Base-by-base conservation (phyloP, 441 rosid genomes). In the Corymbia calophylla region DNA sequence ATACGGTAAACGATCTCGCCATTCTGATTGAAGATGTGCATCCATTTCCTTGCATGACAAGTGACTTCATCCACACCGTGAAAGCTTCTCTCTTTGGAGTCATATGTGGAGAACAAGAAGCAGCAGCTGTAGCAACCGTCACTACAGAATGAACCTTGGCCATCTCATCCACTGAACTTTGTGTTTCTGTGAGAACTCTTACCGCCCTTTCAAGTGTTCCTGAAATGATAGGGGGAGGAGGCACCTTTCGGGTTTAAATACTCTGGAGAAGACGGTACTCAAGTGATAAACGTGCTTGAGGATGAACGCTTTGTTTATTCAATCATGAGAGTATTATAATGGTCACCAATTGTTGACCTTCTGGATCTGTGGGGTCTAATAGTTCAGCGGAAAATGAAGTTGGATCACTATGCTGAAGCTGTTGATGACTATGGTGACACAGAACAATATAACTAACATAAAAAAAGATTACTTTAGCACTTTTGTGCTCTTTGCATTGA, bases 61-160 rank as follows among this genome's bases (percentile, higher is more conserved):
- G 92, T 32, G 99, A 97, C 91, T 96, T 96, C 98, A 97, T 96
- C 99, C 99, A 96, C 89, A 97, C 88, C 47, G 99, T 97, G 91
- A 93, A 97, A 32, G 91, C 93, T 92, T 95, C 95, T 88, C 91
- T 92, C 86, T 92, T 91, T 88, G 94, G 85, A 90, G 92, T 91
- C 90, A 89, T 88, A 62, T 88, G 89, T 87, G 93, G 88, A 53
- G 90, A 89, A 80, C 88, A 91, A 87, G 92, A 70, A 44, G 31
- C 53, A 39, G 35, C 68, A 56, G 66, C 53, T 23, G 68, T 14
- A 44, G 31, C 49, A 55, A 49, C 21, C 21, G 90, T 39, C 49
- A 54, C 49, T 25, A 39, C 88, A 51, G 93, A 92, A 87, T 88
- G 87, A 70, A 93, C 56, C 32, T 91, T 92, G 51, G 93, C n/a